Evolutionary conservation across 306 rosid genomes (phyloP).

Genomic region (Delonix regia): DNA sequence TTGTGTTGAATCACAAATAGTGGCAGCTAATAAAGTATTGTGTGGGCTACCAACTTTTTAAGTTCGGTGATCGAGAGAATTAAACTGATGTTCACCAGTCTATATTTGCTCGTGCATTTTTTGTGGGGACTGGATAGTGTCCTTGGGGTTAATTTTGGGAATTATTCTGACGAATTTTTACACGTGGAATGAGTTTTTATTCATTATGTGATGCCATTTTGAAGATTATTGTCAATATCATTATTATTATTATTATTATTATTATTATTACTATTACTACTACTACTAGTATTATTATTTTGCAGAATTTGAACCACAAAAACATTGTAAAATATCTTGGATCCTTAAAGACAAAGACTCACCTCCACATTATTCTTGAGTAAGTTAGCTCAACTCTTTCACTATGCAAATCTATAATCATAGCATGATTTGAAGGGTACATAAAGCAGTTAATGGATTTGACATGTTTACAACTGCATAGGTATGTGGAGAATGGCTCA

Average conservation of each 20-base stretch:
- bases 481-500: constrained; percentile 98
- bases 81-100: background rate
- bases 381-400: constrained; percentile 51
- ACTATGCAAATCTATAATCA: constrained; percentile 6
- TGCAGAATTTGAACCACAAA: constrained; percentile 98
- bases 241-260: too few relatives aligned
- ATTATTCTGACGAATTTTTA: constrained; percentile 12
- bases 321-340: constrained; percentile 99
- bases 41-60: background rate
- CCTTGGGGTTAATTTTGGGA: constrained; percentile 30
- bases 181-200: background rate
- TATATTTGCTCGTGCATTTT: constrained; percentile 23
- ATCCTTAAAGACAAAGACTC: constrained; percentile 93
- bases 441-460: constrained; percentile 28
- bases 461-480: constrained; percentile 37
- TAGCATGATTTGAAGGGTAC: constrained; percentile 19
- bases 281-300: too few relatives aligned
- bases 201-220: constrained; percentile 31
- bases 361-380: constrained; percentile 96
- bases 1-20: background rate
- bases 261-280: too few relatives aligned
- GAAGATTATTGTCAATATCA: too few relatives aligned
- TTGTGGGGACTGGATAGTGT: constrained; percentile 23
- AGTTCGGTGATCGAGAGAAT: background rate
- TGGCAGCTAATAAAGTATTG: background rate